Evolutionary conservation across 2,329 filamentous ascomycete genomes (phyloP).

Genomic region (Alternaria triticimaculans): DNA sequence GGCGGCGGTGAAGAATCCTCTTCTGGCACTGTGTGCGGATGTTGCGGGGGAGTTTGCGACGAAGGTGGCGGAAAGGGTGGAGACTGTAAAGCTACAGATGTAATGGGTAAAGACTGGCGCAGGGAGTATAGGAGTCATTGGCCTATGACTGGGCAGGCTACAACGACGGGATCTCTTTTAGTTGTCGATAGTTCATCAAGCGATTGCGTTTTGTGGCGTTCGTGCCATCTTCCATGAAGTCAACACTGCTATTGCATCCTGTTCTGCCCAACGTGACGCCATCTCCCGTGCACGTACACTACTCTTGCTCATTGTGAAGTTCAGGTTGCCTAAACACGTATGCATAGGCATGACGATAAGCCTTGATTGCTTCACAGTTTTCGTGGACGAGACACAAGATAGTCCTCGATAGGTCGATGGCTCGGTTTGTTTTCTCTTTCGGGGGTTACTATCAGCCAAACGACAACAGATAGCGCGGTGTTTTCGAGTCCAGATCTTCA

Average conservation of each 20-base stretch:
- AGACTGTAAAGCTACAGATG: slow-evolving; percentile 8
- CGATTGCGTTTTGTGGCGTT: background rate
- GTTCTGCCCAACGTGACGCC: background rate
- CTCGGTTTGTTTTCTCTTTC: slow-evolving; percentile 3
- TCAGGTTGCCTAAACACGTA: background rate
- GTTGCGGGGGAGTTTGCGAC: slow-evolving; percentile 3
- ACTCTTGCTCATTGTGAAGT: background rate
- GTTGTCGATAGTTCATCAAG: background rate
- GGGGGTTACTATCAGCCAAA: background rate
- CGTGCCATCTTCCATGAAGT: background rate
- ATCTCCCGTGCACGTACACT: background rate
- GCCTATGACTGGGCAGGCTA: background rate
- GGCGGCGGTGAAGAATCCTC: background rate
- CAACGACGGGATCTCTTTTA: background rate
- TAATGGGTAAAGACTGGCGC: background rate
- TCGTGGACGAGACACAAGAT: background rate
- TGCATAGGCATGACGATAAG: background rate
- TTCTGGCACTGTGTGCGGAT: slow-evolving; percentile 1
- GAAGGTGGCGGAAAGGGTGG: slow-evolving; percentile 2
- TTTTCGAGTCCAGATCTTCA: background rate
- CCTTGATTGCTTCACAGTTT: background rate
- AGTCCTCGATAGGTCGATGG: background rate
- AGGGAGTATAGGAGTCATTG: background rate
- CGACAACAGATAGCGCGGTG: background rate
- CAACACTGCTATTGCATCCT: background rate